Evolutionary conservation across 2,329 filamentous ascomycete species (phyloP).

Genomic region (Lasiodiplodia hormozganensis): DNA sequence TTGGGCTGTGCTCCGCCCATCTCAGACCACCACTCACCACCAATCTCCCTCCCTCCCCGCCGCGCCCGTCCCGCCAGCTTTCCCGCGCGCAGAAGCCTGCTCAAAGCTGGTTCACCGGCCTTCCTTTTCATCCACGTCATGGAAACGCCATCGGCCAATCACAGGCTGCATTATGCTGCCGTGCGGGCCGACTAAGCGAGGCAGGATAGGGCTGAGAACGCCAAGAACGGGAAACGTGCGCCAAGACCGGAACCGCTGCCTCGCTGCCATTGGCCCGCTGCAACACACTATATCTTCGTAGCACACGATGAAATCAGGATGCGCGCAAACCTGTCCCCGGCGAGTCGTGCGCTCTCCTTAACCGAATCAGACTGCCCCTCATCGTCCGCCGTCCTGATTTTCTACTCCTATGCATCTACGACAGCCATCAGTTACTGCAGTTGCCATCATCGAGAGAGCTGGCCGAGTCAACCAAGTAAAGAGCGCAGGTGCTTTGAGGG

Average conservation of each 20-base stretch:
- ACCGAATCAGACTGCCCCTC: too few species aligned
- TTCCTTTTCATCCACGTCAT: constrained; percentile 11
- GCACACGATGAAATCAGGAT: background rate
- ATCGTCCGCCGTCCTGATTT: too few species aligned
- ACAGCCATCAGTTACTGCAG: too few species aligned
- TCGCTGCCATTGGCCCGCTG: background rate
- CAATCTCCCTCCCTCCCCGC: background rate
- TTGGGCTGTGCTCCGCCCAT: constrained; percentile 23
- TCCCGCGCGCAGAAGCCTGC: background rate
- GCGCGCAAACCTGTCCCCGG: background rate
- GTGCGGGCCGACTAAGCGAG: constrained; percentile 22
- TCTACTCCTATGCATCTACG: too few species aligned
- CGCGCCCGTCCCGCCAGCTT: background rate
- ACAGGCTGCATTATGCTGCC: constrained; percentile 4
- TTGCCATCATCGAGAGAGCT: too few species aligned
- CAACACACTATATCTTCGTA: background rate
- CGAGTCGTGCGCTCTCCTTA: background rate
- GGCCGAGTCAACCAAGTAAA: too few species aligned
- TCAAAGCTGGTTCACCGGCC: background rate
- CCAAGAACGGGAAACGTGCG: constrained; percentile 18
- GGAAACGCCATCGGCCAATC: background rate
- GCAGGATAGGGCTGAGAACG: constrained; percentile 11
- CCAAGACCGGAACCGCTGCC: background rate
- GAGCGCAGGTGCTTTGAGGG: too few species aligned
- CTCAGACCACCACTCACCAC: constrained; percentile 8